These are phyloP conservation scores for Candida incommunis DNA, from an alignment of 805 yeast species.

Conservation along the genomic window DNA sequence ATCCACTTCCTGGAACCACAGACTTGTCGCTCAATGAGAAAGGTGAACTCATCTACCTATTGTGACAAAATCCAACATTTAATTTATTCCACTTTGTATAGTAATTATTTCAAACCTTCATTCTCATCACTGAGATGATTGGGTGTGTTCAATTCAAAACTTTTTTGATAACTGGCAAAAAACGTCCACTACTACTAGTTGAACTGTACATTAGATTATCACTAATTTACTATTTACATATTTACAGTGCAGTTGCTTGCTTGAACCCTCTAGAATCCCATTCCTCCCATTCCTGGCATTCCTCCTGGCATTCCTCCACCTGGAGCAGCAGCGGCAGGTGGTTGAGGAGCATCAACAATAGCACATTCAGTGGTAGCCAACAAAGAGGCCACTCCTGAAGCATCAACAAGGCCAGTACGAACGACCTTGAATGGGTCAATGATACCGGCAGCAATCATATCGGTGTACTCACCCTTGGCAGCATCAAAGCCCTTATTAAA, in stretches of 20 bases:
- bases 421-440: conserved; percentile 98
- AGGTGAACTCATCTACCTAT: not conserved
- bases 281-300: conserved; percentile 25
- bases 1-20: not conserved
- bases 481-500: conserved; percentile 89
- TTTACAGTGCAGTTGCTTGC: not conserved
- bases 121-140: too few relatives aligned
- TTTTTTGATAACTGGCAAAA: not conserved
- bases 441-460: conserved; percentile 94
- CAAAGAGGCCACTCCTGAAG: conserved; percentile 93
- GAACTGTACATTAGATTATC: too few relatives aligned
- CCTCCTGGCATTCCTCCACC: conserved; percentile 47
- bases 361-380: conserved; percentile 98
- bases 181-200: not conserved
- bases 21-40: not conserved
- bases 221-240: conserved; percentile 2
- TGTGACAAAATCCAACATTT: too few relatives aligned
- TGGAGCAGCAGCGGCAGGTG: conserved; percentile 45
- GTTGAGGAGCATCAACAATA: conserved; percentile 84
- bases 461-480: conserved; percentile 83
- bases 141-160: too few relatives aligned
- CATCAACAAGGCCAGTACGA: conserved; percentile 88
- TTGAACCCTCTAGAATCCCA: conserved; percentile 18
- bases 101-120: too few relatives aligned
- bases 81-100: too few relatives aligned